phyloP scores from a whole-genome alignment of 441 rosid genomes.

The Gossypium gossypioides region DNA sequence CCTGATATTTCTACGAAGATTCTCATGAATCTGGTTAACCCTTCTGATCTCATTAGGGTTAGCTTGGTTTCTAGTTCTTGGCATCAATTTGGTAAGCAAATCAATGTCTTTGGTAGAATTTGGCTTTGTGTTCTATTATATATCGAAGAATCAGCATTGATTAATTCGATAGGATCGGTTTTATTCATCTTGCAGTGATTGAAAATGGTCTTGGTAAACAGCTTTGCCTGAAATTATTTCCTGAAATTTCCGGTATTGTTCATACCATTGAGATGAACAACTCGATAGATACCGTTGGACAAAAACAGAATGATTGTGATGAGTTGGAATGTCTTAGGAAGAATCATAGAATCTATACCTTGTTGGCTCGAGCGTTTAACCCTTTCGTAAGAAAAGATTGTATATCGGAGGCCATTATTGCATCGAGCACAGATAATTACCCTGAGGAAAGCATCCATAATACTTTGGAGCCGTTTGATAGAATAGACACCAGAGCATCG shows the following conservation, averaged over 20 bases:
- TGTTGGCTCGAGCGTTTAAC: constrained; percentile 24
- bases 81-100: constrained; percentile 32
- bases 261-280: constrained; percentile 11
- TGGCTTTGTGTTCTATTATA: too few relatives aligned
- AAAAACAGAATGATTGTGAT: background rate
- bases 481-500: constrained; percentile 18
- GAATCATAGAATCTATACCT: constrained; percentile 26
- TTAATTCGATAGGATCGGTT: background rate
- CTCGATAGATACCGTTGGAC: constrained; percentile 19
- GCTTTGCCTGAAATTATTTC: constrained; percentile 26
- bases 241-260: constrained; percentile 16
- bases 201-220: constrained; percentile 21
- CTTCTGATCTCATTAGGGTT: constrained; percentile 40
- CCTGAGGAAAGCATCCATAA: constrained; percentile 26
- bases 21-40: constrained; percentile 35
- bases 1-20: constrained; percentile 27
- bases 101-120: too few relatives aligned
- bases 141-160: too few relatives aligned
- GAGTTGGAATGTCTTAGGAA: constrained; percentile 21
- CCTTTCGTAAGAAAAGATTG: constrained; percentile 17
- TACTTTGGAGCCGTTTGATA: constrained; percentile 28
- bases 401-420: constrained; percentile 25
- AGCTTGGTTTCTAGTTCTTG: constrained; percentile 33
- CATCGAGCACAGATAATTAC: constrained; percentile 33
- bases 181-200: constrained; percentile 20